Conservation (phyloP, 495 filamentous ascomycete species). For the Schizothecium vesticola region DNA sequence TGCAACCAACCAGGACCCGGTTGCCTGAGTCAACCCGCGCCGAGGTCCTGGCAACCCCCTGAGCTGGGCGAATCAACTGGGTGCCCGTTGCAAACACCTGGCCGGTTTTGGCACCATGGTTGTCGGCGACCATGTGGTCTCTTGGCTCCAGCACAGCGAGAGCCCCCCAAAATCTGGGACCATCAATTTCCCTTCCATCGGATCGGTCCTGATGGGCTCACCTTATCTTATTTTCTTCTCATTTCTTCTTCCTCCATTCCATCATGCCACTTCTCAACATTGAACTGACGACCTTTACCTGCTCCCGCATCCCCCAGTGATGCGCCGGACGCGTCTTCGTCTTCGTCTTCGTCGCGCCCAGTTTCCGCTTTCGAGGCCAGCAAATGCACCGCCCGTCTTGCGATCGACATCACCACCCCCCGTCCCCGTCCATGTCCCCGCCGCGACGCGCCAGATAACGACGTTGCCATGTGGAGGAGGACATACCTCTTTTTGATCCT, state of each 20-base stretch:
- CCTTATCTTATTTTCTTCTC: conserved; percentile 8
- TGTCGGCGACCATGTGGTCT: conserved; percentile 12
- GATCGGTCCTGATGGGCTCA: conserved; percentile 2
- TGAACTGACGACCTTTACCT: background rate
- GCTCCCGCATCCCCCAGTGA: conserved; percentile 4
- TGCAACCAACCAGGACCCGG: conserved; percentile 5
- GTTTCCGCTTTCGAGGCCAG: background rate
- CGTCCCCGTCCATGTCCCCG: background rate
- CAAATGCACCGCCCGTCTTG: conserved; percentile 17
- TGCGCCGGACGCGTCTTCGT: conserved; percentile 7
- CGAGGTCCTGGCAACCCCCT: background rate
- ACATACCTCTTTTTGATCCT: conserved; percentile 77
- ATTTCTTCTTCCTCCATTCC: conserved; percentile 1
- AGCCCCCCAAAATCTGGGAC: conserved; percentile 1
- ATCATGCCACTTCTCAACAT: conserved; percentile 4
- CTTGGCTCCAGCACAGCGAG: conserved; percentile 2
- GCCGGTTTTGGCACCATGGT: conserved; percentile 6
- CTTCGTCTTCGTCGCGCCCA: background rate
- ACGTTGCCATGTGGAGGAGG: conserved; percentile 75
- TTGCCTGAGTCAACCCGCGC: conserved; percentile 5
- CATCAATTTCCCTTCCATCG: conserved; percentile 6
- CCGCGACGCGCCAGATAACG: conserved; percentile 1
- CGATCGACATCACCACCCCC: conserved; percentile 4
- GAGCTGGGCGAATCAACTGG: background rate
- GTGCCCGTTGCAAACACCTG: conserved; percentile 11